These are phyloP conservation scores for Pythium monospermum DNA, from an alignment of 352 stramenopile genomes.

Conservation along the genomic window DNA sequence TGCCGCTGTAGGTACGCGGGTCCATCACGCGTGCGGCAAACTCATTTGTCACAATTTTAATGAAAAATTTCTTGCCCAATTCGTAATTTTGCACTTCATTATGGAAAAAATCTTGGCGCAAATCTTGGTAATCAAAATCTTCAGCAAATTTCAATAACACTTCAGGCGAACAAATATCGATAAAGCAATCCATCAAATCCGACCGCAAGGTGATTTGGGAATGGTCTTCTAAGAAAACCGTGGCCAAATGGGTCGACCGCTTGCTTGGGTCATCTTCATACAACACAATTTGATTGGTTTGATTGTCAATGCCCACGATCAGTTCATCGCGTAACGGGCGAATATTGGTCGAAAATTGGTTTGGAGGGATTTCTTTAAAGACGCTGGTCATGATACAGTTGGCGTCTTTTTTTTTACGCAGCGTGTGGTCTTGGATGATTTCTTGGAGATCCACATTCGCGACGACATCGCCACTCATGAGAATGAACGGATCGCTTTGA, in stretches of 20 bases:
- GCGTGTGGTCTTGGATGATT: slow-evolving; percentile 68
- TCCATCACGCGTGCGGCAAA: slow-evolving; percentile 95
- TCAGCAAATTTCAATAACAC: slow-evolving; percentile 97
- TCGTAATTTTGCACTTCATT: slow-evolving; percentile 98
- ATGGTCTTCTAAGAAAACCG: slow-evolving; percentile 80
- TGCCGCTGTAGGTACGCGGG: slow-evolving; percentile 89
- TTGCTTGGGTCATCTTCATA: slow-evolving; percentile 70
- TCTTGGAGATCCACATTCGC: slow-evolving; percentile 93
- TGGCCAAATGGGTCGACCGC: slow-evolving; percentile 45
- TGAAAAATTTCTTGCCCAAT: slow-evolving; percentile 96
- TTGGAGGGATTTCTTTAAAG: slow-evolving; percentile 83
- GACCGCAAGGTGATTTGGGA: slow-evolving; percentile 85
- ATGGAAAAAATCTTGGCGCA: slow-evolving; percentile 93
- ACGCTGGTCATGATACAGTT: slow-evolving; percentile 96
- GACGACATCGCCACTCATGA: slow-evolving; percentile 96
- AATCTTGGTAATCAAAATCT: slow-evolving; percentile 98
- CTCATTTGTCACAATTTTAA: slow-evolving; percentile 87
- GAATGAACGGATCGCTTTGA: slow-evolving; percentile 96
- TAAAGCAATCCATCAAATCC: slow-evolving; percentile 96
- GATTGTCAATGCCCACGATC: slow-evolving; percentile 68
- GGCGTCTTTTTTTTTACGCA: slow-evolving; percentile 85
- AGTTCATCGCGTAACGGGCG: slow-evolving; percentile 79
- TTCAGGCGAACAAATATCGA: slow-evolving; percentile 98
- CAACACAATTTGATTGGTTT: slow-evolving; percentile 79
- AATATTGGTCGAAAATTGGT: slow-evolving; percentile 43